A percentile compares a stretch with the other conserved stretches of the same genome.
Conservation (phyloP, 2,329 filamentous ascomycete species). For the Trichophyton simii region DNA sequence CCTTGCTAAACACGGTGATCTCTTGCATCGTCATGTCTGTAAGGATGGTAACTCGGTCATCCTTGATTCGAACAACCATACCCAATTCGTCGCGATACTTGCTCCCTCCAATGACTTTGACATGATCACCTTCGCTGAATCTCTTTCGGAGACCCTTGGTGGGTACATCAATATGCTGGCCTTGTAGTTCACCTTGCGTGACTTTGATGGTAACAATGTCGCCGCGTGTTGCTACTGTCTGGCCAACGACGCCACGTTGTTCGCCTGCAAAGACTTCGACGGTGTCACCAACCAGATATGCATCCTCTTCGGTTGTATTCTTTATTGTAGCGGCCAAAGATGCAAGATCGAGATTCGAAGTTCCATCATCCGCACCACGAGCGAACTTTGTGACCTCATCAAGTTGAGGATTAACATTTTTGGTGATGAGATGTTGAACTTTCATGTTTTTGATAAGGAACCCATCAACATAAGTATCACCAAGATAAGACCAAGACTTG, state of each 20-base stretch:
- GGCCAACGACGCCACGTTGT: slow-evolving; percentile 80
- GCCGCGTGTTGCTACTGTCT: slow-evolving; percentile 70
- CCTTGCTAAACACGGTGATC: slow-evolving; percentile 96
- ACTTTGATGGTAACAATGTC: slow-evolving; percentile 87
- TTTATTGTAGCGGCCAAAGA: slow-evolving; percentile 84
- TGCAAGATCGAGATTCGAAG: slow-evolving; percentile 83
- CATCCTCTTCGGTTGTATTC: slow-evolving; percentile 64
- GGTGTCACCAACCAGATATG: slow-evolving; percentile 85
- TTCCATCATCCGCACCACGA: slow-evolving; percentile 76
- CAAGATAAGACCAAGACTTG: slow-evolving; percentile 72
- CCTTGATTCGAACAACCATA: slow-evolving; percentile 87
- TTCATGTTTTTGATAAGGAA: slow-evolving; percentile 92
- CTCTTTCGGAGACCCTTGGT: slow-evolving; percentile 84
- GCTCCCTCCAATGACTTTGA: slow-evolving; percentile 95
- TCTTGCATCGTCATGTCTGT: slow-evolving; percentile 88
- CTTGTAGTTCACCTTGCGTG: slow-evolving; percentile 65
- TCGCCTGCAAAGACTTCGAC: slow-evolving; percentile 94
- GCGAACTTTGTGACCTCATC: slow-evolving; percentile 96
- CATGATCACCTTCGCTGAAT: slow-evolving; percentile 87
- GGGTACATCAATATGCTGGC: slow-evolving; percentile 82
- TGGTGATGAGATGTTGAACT: slow-evolving; percentile 70
- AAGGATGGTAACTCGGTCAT: slow-evolving; percentile 83
- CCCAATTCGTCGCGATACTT: slow-evolving; percentile 90
- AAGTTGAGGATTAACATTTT: slow-evolving; percentile 81
- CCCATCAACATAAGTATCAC: slow-evolving; percentile 81